Conservation (phyloP, 305 asterid species). For the Fraxinus angustifolia region DNA sequence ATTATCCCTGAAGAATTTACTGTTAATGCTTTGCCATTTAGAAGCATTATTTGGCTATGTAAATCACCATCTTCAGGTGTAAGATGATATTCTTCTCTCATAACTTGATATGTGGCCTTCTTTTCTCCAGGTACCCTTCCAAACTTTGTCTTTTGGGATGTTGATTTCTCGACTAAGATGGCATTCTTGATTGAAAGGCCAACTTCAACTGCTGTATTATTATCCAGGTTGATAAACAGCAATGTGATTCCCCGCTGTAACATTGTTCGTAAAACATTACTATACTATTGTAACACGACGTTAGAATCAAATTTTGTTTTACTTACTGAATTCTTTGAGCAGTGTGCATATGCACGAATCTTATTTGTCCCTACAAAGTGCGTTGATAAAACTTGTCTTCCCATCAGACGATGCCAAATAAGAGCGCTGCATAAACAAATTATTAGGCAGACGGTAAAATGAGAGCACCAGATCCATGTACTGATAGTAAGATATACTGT, state of each 20-base stretch:
- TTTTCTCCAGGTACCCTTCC: neutral
- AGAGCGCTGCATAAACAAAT: conserved; percentile 55
- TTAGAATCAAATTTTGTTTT: neutral
- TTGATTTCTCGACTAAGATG: conserved; percentile 23
- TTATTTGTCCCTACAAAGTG: conserved; percentile 46
- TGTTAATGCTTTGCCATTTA: conserved; percentile 53
- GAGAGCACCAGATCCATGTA: neutral
- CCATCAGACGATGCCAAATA: conserved; percentile 92
- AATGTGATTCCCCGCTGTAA: conserved; percentile 69
- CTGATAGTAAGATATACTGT: neutral
- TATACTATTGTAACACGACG: neutral
- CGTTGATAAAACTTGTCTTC: conserved; percentile 58
- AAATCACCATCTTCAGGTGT: conserved; percentile 66
- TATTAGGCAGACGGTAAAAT: neutral
- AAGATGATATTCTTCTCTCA: conserved; percentile 72
- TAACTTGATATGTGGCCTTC: conserved; percentile 1
- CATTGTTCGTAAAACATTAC: neutral
- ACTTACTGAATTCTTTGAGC: conserved; percentile 71
- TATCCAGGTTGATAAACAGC: conserved; percentile 74
- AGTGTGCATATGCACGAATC: conserved; percentile 73
- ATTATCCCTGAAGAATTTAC: conserved; percentile 53
- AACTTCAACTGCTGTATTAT: conserved; percentile 41
- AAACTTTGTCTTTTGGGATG: conserved; percentile 20
- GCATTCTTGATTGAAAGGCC: conserved; percentile 40
- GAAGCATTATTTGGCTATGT: conserved; percentile 69